Evolutionary conservation across 495 filamentous ascomycete species (phyloP), one percentile per base, ranked within the genome.

Genomic region (Cercophora newfieldiana): DNA sequence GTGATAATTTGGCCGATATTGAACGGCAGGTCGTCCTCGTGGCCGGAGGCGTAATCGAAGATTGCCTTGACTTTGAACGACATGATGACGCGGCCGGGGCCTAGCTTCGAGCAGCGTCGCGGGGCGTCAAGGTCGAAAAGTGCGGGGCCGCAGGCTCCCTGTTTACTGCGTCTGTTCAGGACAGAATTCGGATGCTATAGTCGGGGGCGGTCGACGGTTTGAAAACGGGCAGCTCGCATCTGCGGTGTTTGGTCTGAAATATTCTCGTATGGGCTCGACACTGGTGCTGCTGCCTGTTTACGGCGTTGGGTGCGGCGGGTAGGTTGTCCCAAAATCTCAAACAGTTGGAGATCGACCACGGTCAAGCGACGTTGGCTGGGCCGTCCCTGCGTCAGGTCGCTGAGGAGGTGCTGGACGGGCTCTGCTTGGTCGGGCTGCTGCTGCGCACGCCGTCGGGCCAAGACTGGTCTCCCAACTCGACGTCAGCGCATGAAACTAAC

Each of bases 21-120:
- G 75, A 99, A 99, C 71, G 85, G 88, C 61, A 99, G 90, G 80
- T 99, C 95, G 78, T 98, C 95, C 69, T 96, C 92, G 77, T 99
- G 93, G 66, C 80, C 82, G 66, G 96, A 98, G 71, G 81, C 80
- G 78, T 98, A 99, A 74, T 98, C 93, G 81, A 90, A 98, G 71
- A 98, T 78, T 65, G 94, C 92, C 85, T 91, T 95, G 80, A 98
- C 95, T 78, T 90, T 96, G 81, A 98, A 97, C 74, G 90, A 83
- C 92, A 95, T 96, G 75, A 80, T 85, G 79, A 72, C 66, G 61
- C 66, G 68, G 65, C 69, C 47, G 24, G 21, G 49, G 47, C n/a
- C 48, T 14, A 59, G 53, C 19, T 54, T 28, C 31, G 8, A 25
- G n/a, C 59, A n/a, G 60, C 26, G 48, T 49, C 59, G 57, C 33